Evolutionary conservation across 768 basidiomycete species (phyloP).

Genomic region (Bullera alba): DNA sequence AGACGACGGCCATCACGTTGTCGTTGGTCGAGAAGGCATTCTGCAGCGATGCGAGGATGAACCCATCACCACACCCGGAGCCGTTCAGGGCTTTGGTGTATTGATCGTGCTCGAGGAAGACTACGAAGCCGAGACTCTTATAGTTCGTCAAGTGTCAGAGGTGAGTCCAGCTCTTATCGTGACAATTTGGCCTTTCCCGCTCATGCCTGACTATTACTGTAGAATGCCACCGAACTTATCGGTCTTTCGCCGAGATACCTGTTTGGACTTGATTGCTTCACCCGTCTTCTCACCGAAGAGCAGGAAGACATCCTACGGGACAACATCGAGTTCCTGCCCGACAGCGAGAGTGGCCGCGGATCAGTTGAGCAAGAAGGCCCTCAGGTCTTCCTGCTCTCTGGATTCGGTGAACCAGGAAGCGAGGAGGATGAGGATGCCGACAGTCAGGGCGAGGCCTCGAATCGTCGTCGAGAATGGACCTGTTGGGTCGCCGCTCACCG

Average conservation of each 20-base stretch:
- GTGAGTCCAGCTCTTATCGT: constrained; percentile 46
- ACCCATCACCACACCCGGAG: constrained; percentile 75
- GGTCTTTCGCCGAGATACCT: constrained; percentile 65
- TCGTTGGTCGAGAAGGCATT: constrained; percentile 63
- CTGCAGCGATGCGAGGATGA: constrained; percentile 69
- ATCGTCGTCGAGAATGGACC: constrained; percentile 40
- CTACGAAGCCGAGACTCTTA: constrained; percentile 52
- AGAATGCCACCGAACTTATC: constrained; percentile 71
- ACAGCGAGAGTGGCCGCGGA: constrained; percentile 48
- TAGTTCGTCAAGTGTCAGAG: constrained; percentile 73
- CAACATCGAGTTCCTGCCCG: constrained; percentile 62
- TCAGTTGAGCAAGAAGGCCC: constrained; percentile 49
- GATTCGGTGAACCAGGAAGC: constrained; percentile 62
- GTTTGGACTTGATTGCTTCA: constrained; percentile 66
- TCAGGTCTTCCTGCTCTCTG: constrained; percentile 57
- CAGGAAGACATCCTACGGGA: constrained; percentile 67
- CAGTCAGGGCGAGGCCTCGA: constrained; percentile 31
- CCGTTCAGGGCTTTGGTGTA: constrained; percentile 77
- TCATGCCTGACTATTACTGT: neutral
- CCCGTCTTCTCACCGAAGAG: constrained; percentile 59
- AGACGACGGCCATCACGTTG: constrained; percentile 62
- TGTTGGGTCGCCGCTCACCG: constrained; percentile 46
- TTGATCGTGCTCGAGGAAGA: constrained; percentile 63
- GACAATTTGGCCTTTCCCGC: neutral
- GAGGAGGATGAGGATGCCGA: constrained; percentile 20